A percentile compares a stretch with the other conserved stretches of the same genome.
Conservation (phyloP, 148 eudicot species). For the Oxyria digyna region DNA sequence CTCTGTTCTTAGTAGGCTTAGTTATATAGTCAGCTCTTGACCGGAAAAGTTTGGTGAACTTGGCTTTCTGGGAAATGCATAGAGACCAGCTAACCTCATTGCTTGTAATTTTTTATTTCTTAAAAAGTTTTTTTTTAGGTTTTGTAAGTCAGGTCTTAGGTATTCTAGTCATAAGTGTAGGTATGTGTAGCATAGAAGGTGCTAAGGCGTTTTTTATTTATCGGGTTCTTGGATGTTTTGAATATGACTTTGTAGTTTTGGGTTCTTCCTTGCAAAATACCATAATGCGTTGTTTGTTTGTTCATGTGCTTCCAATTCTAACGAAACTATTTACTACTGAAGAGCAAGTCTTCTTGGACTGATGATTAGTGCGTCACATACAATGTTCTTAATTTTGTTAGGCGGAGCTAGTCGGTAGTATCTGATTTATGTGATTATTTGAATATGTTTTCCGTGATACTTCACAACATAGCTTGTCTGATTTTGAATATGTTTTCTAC, state of each 20-base stretch:
- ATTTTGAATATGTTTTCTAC: too few species aligned
- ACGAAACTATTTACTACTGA: too few species aligned
- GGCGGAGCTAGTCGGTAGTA: too few species aligned
- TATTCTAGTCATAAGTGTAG: neutral
- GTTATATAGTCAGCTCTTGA: slow-evolving; percentile 1
- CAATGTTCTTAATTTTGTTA: too few species aligned
- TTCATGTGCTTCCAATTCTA: too few species aligned
- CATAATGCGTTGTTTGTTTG: neutral
- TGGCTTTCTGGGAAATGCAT: neutral
- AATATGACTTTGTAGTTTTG: neutral
- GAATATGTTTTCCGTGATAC: too few species aligned
- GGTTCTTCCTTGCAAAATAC: neutral
- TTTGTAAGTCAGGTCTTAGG: slow-evolving; percentile 2
- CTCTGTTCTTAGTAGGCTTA: neutral
- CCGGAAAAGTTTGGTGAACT: neutral
- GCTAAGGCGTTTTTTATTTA: neutral
- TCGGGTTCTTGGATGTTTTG: neutral
- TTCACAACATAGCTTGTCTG: too few species aligned
- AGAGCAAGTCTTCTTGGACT: too few species aligned
- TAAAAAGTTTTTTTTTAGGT: neutral
- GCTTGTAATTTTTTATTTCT: neutral
- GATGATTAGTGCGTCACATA: too few species aligned
- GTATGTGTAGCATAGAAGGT: neutral
- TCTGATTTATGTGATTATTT: too few species aligned
- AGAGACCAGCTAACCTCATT: slow-evolving; percentile 9